Base-by-base conservation (phyloP, 306 rosid genomes). In the Vigna reflexopilosa region DNA sequence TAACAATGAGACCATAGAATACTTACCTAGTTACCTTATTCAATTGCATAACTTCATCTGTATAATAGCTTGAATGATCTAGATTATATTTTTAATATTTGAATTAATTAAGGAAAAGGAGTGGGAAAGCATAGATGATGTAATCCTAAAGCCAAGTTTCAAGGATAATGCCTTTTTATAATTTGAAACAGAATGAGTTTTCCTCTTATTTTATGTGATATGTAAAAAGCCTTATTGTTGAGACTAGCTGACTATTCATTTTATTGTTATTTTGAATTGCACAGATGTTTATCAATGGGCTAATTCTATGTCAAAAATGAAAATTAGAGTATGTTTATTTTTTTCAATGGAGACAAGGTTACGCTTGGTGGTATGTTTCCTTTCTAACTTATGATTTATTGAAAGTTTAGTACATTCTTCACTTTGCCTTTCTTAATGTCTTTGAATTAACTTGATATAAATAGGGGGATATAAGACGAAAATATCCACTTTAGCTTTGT, bases 271-370 rank as follows among this genome's bases (percentile, higher is more conserved):
- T 51, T 26, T 77, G 34, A 70, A 59, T 81, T 79, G 61, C 68
- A 56, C 97, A 94, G 98, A 91, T 86, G 96, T 94, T 36, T 94
- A 91, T 88, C 91, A 73, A 72, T 94, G 98, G 98, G 90, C 96
- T 36, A 81, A 88, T 87, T 82, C 90, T 76, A 81, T 87, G 70
- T 87, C 90, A 85, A 89, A 91, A 80, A 89, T 91, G 98, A 88
- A 80, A 81, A 73, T 91, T 77, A 88, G 98, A 77, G 93, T 90
- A 49, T 90, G 97, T 83, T 74, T 93, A 86, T 93, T 87, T 84
- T 93, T 93, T 76, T 90, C 98, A 30, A 70, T 91, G 86, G 97
- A 88, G 85, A 93, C 96, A 67, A 81, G 94, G 97, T 69, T 85
- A 62, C 87, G 51, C 73, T 82, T 94, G 67, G 86, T 9, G 74